Percentiles rank a stretch among this genome's conserved stretches.
These are phyloP conservation scores for Discostella stelligeroides DNA, from an alignment of 108 stramenopile genomes.

Conservation along the genomic window DNA sequence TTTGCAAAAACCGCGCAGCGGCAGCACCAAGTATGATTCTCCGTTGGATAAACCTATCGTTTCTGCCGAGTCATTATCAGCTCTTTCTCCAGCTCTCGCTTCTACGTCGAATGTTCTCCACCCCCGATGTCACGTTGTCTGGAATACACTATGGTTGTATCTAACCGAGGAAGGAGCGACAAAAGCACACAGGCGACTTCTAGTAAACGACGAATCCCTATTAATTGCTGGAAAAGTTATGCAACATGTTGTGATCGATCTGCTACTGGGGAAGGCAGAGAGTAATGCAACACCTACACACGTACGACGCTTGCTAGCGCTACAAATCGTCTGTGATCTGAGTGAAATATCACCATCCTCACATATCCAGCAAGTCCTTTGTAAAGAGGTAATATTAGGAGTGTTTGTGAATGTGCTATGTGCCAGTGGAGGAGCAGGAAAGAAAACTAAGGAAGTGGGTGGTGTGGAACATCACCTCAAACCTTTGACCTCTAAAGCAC, in stretches of 20 bases:
- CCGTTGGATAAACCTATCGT: conserved; percentile 61
- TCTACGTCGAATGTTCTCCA: conserved; percentile 66
- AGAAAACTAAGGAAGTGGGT: conserved; percentile 17
- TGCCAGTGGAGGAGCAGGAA: conserved; percentile 45
- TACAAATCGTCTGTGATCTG: conserved; percentile 62
- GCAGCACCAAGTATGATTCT: conserved; percentile 21
- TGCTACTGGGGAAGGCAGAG: conserved; percentile 42
- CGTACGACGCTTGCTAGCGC: conserved; percentile 64
- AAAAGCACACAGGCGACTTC: conserved; percentile 20
- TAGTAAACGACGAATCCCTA: conserved; percentile 26
- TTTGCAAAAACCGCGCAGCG: conserved; percentile 54
- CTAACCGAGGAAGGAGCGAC: conserved; percentile 46
- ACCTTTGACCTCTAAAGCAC: conserved; percentile 31
- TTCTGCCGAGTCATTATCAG: conserved; percentile 51
- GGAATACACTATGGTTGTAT: conserved; percentile 77
- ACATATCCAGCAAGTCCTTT: conserved; percentile 54
- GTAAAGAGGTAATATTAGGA: conserved; percentile 52
- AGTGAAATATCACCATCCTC: conserved; percentile 52
- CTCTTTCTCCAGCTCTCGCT: conserved; percentile 52
- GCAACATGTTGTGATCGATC: conserved; percentile 56
- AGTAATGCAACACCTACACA: conserved; percentile 55
- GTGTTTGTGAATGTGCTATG: conserved; percentile 73
- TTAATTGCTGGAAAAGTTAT: conserved; percentile 55
- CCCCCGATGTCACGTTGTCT: conserved; percentile 83
- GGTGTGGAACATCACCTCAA: conserved; percentile 38